Percentiles rank a stretch among this genome's conserved stretches.
phyloP scores from a whole-genome alignment of 2,329 filamentous ascomycete species.

The Diplocarpon rosae region DNA sequence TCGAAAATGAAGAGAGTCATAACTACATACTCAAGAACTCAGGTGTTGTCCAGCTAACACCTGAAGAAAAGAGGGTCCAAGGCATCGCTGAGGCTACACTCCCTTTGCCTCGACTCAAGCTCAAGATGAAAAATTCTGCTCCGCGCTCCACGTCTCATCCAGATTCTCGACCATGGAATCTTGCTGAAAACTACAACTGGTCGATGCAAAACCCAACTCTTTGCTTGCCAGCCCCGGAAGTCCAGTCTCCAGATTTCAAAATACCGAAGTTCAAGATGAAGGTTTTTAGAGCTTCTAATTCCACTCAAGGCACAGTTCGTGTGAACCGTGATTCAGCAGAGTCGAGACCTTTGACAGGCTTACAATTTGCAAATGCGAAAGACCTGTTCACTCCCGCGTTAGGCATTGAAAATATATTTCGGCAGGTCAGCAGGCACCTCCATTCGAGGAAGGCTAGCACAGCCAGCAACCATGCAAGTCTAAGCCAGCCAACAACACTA shows the following conservation, averaged over 20 bases:
- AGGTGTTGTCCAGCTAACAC: no score
- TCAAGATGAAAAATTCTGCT: conserved; percentile 16
- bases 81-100: background rate
- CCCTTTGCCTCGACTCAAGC: conserved; percentile 20
- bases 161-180: conserved; percentile 15
- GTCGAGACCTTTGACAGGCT: conserved; percentile 13
- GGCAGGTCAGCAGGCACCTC: conserved; percentile 21
- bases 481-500: conserved; percentile 2
- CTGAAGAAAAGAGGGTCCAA: background rate
- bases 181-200: conserved; percentile 20
- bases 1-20: background rate
- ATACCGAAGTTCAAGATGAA: conserved; percentile 23
- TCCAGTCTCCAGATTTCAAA: conserved; percentile 6
- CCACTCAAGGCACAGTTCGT: conserved; percentile 23
- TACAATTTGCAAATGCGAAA: conserved; percentile 22
- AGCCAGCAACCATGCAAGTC: conserved; percentile 11
- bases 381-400: conserved; percentile 25
- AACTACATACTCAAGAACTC: background rate
- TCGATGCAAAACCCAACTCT: conserved; percentile 9
- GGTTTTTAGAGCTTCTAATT: conserved; percentile 22
- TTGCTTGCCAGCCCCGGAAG: conserved; percentile 2
- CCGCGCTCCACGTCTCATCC: conserved; percentile 11
- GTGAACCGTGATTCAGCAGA: conserved; percentile 19
- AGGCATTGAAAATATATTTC: conserved; percentile 25
- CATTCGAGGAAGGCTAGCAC: conserved; percentile 19